Base-by-base conservation (phyloP, 352 stramenopile genomes). In the Elongisporangium undulatum region DNA sequence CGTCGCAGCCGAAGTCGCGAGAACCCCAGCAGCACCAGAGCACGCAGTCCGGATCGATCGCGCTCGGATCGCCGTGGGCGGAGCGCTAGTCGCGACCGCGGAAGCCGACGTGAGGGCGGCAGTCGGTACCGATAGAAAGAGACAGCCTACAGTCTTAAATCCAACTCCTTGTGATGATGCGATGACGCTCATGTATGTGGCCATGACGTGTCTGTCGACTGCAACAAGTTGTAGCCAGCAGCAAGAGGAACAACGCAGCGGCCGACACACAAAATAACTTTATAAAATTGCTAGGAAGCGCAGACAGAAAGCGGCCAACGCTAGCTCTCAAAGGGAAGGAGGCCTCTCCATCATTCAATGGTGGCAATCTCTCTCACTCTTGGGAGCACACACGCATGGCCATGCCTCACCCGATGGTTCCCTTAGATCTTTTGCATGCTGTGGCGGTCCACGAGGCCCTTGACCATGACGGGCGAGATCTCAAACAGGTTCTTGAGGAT, bases 401-500 rank as follows among this genome's bases (percentile, higher is more conserved):
- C 15, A 3, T 54, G 50, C 12, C 26, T 41, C 23, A 21, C 23
- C 23, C 23, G 23, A 26, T 26, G 23, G n/a, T 15, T 4, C 55
- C 53, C 23, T 78, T 68, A 82, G 13, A 62, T 71, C 60, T 83
- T 72, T 48, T 75, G 72, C 12, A 84, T 66, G 19, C 64, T 72
- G 53, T 71, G 79, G 29, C 81, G 80, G 53, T 95, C 86, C 39
- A 94, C 77, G 24, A 94, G 77, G 23, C 71, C 82, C 73, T 95
- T 95, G 49, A 95, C 85, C 53, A 85, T 93, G 21, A 93, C 82
- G 0, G 86, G 86, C 21, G 81, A 80, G 64, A 94, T 83, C 69
- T 95, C 86, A 49, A 95, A 95, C 19, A 95, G 59, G 71, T 95
- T 95, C 69, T 91, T 92, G 21, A 95, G 68, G 57, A 95, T 91